phyloP scores from a whole-genome alignment of 176 grass and related monocot genomes.

The Areca catechu region DNA sequence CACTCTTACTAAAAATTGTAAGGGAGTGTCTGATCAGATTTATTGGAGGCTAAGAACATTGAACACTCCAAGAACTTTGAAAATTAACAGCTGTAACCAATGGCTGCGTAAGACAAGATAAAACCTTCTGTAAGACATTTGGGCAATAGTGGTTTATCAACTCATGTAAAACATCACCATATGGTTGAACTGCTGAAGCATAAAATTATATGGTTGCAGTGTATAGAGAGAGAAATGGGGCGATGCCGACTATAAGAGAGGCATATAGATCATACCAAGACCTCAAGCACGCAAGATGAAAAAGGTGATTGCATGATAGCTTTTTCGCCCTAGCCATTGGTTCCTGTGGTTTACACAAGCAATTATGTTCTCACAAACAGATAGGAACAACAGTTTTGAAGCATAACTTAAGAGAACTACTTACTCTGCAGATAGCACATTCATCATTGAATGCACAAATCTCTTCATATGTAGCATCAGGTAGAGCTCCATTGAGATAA shows the following conservation, averaged over 20 bases:
- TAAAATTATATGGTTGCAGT: too few species aligned
- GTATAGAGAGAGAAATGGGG: too few species aligned
- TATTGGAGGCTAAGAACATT: too few species aligned
- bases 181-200: too few species aligned
- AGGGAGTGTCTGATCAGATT: too few species aligned
- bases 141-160: too few species aligned
- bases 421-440: slow-evolving; percentile 96
- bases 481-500: slow-evolving; percentile 78
- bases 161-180: too few species aligned
- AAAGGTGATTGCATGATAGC: slow-evolving; percentile 88
- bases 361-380: slow-evolving; percentile 11
- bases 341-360: slow-evolving; percentile 44
- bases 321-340: slow-evolving; percentile 97
- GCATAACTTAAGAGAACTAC: slow-evolving; percentile 19
- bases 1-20: too few species aligned
- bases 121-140: too few species aligned
- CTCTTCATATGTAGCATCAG: slow-evolving; percentile 94
- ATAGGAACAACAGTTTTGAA: slow-evolving; percentile 5
- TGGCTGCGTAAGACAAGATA: too few species aligned
- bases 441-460: slow-evolving; percentile 81
- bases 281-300: slow-evolving; percentile 92
- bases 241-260: background rate
- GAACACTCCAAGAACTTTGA: too few species aligned
- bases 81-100: too few species aligned
- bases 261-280: slow-evolving; percentile 58